These are phyloP conservation scores for Macadamia integrifolia DNA, from an alignment of 164 flowering plant genomes.

Conservation along the genomic window DNA sequence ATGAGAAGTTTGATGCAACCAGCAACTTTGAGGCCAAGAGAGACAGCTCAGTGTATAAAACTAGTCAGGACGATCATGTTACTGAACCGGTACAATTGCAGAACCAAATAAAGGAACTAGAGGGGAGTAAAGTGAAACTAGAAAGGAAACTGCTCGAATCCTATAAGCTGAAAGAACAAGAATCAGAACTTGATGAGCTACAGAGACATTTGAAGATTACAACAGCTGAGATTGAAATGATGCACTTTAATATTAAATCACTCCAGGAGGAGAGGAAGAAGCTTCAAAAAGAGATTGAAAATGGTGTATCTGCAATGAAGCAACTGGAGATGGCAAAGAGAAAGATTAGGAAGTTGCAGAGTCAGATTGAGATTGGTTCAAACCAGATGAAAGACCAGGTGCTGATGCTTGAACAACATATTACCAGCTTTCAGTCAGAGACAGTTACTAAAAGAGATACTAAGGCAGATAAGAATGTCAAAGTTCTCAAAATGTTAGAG, in stretches of 20 bases:
- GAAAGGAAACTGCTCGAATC: conserved; percentile 68
- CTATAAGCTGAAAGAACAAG: conserved; percentile 70
- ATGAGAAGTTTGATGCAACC: conserved; percentile 19
- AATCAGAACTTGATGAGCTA: conserved; percentile 46
- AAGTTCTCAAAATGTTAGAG: conserved; percentile 4
- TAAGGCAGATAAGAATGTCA: conserved; percentile 4
- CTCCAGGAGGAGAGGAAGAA: conserved; percentile 67
- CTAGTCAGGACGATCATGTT: conserved; percentile 54
- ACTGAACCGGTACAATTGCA: conserved; percentile 50
- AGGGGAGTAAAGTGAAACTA: conserved; percentile 68
- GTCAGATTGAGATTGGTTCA: conserved; percentile 64
- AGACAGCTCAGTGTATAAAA: conserved; percentile 36
- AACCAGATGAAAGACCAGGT: conserved; percentile 68
- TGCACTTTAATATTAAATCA: conserved; percentile 53
- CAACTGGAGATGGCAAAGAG: conserved; percentile 59
- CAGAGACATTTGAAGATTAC: conserved; percentile 68
- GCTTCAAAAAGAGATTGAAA: conserved; percentile 54
- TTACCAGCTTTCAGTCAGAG: conserved; percentile 50
- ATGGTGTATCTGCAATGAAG: conserved; percentile 37
- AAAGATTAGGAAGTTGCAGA: conserved; percentile 61
- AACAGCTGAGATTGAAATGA: conserved; percentile 64
- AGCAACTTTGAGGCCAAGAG: conserved; percentile 22
- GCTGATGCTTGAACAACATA: conserved; percentile 62
- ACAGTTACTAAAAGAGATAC: conserved; percentile 18
- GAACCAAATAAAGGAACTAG: conserved; percentile 53